Conservation (phyloP, 352 stramenopile genomes). For the Phytopythium helicoides region DNA sequence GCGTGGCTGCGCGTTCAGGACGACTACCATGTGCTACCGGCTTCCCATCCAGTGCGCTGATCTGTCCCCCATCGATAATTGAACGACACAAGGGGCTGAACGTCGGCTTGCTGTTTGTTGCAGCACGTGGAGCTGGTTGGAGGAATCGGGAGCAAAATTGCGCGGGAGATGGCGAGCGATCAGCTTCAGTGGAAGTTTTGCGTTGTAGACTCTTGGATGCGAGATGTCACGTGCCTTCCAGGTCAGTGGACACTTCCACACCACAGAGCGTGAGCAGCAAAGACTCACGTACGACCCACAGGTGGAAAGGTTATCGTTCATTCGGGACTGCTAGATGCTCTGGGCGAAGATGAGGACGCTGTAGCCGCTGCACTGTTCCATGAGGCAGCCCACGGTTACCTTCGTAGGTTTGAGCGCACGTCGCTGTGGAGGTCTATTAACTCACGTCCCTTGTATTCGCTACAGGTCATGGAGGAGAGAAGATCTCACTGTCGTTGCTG, state of each 20-base stretch:
- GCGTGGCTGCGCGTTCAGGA: slow-evolving; percentile 42
- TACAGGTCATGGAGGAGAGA: slow-evolving; percentile 66
- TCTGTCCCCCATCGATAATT: too few species aligned
- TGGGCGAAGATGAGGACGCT: slow-evolving; percentile 48
- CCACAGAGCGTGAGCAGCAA: not conserved
- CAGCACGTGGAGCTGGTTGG: too few species aligned
- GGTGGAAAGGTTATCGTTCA: slow-evolving; percentile 77
- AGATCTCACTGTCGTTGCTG: slow-evolving; percentile 57
- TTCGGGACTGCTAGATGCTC: slow-evolving; percentile 62
- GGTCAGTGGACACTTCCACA: too few species aligned
- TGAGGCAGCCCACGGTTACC: slow-evolving; percentile 65
- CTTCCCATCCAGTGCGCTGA: slow-evolving; percentile 49
- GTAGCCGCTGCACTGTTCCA: slow-evolving; percentile 74
- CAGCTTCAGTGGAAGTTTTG: slow-evolving; percentile 72
- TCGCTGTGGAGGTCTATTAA: too few species aligned
- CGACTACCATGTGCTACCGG: slow-evolving; percentile 36
- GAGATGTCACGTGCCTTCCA: slow-evolving; percentile 69
- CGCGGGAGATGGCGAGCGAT: slow-evolving; percentile 26
- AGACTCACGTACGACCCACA: not conserved
- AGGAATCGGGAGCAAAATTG: slow-evolving; percentile 53
- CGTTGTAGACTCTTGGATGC: slow-evolving; percentile 58
- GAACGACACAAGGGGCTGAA: too few species aligned
- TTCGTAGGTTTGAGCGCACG: slow-evolving; percentile 29
- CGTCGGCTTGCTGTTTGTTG: too few species aligned
- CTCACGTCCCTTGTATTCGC: too few species aligned